A percentile compares a stretch with the other conserved stretches of the same genome.
Conservation (phyloP, 441 rosid species). For the Biscutella auriculata region DNA sequence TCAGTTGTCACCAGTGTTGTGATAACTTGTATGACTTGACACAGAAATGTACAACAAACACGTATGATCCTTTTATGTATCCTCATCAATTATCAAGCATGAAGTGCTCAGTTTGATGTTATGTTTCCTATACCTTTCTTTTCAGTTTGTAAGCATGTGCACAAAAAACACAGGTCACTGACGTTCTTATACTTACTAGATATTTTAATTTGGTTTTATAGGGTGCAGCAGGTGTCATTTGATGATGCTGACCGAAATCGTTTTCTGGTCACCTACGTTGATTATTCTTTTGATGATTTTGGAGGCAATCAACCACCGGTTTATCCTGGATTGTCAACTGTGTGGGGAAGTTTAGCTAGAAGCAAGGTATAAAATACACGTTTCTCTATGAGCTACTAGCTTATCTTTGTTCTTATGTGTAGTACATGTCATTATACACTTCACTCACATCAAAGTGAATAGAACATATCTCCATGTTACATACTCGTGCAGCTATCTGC, state of each 20-base stretch:
- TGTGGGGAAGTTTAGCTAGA: slow-evolving; percentile 99
- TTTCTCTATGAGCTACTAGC: neutral
- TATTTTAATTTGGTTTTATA: slow-evolving; percentile 26
- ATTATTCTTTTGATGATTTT: slow-evolving; percentile 97
- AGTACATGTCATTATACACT: neutral
- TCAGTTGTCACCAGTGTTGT: slow-evolving; percentile 5
- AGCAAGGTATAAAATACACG: slow-evolving; percentile 56
- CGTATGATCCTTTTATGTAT: no score
- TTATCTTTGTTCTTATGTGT: neutral
- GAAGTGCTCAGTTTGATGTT: no score
- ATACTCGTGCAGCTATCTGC: neutral
- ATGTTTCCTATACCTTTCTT: no score
- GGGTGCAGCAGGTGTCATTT: slow-evolving; percentile 98
- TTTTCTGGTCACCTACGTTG: slow-evolving; percentile 84
- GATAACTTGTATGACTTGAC: slow-evolving; percentile 8
- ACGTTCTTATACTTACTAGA: no score
- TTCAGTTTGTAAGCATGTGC: no score
- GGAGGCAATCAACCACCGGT: slow-evolving; percentile 98
- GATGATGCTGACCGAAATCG: slow-evolving; percentile 97
- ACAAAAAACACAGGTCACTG: no score
- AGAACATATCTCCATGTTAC: neutral
- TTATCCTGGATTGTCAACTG: slow-evolving; percentile 95
- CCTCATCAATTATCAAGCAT: no score
- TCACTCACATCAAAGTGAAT: neutral
- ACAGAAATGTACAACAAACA: neutral